Evolutionary conservation across 2,329 filamentous ascomycete genomes (phyloP).

Genomic region (Claviceps capensis): DNA sequence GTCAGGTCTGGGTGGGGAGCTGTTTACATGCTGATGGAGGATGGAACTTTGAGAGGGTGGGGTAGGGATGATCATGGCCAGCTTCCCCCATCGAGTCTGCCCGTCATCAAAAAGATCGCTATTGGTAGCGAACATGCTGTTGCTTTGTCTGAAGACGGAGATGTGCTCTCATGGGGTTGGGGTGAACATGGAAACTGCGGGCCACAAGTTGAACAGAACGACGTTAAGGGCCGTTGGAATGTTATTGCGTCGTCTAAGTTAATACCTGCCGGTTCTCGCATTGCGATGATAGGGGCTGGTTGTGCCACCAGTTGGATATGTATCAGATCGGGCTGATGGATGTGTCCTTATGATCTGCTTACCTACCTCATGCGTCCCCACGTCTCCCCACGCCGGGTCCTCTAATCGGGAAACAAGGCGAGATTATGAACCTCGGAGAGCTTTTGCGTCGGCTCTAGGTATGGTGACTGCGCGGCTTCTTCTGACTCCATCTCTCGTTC

Average conservation of each 20-base stretch:
- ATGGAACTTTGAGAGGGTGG: slow-evolving; percentile 56
- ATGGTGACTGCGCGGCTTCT: slow-evolving; percentile 16
- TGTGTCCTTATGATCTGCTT: neutral
- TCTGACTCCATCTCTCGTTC: slow-evolving; percentile 8
- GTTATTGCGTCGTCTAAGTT: slow-evolving; percentile 46
- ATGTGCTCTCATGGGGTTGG: slow-evolving; percentile 85
- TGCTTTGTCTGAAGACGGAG: slow-evolving; percentile 48
- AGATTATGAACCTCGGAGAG: slow-evolving; percentile 49
- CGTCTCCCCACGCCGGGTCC: neutral
- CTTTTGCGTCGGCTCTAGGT: slow-evolving; percentile 58
- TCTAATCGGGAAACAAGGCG: slow-evolving; percentile 28
- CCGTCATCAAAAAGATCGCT: slow-evolving; percentile 48
- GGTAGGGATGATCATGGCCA: slow-evolving; percentile 80
- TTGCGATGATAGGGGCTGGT: slow-evolving; percentile 60
- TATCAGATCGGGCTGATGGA: slow-evolving; percentile 17
- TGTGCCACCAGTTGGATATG: slow-evolving; percentile 81
- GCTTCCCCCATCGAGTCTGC: slow-evolving; percentile 50
- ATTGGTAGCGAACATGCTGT: slow-evolving; percentile 86
- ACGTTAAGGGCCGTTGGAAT: slow-evolving; percentile 58
- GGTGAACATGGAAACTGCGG: slow-evolving; percentile 97
- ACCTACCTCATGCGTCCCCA: too few species aligned
- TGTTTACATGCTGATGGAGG: slow-evolving; percentile 52
- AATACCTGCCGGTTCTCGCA: slow-evolving; percentile 34
- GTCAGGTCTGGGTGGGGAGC: slow-evolving; percentile 73
- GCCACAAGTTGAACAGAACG: slow-evolving; percentile 44